phyloP scores from a whole-genome alignment of 208 protist genomes.

The Phytomonas francai region DNA sequence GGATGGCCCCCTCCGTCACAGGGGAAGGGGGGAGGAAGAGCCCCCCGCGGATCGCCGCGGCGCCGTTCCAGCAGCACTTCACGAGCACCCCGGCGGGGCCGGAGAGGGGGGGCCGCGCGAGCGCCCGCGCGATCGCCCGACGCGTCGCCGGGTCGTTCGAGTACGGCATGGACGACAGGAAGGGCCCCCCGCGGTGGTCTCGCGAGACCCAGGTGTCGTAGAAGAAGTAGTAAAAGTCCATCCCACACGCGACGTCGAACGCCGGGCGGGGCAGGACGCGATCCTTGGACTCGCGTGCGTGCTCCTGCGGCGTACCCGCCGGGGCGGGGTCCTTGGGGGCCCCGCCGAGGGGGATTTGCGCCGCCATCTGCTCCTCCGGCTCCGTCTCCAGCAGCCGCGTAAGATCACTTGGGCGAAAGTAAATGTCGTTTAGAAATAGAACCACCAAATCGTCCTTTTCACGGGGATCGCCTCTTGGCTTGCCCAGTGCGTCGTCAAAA shows the following conservation, averaged over 20 bases:
- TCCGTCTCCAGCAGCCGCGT: constrained; percentile 48
- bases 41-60: constrained; percentile 53
- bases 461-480: neutral
- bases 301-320: neutral
- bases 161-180: constrained; percentile 41
- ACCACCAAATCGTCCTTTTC: constrained; percentile 42
- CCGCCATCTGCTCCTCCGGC: constrained; percentile 20
- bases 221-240: constrained; percentile 75
- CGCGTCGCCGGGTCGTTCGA: constrained; percentile 32
- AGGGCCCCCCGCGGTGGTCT: constrained; percentile 27
- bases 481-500: neutral
- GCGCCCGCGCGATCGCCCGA: constrained; percentile 27
- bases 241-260: constrained; percentile 80
- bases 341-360: constrained; percentile 18
- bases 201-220: constrained; percentile 72
- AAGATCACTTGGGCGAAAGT: constrained; percentile 56
- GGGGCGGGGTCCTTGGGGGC: no score
- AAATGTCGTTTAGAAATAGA: constrained; percentile 79
- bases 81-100: constrained; percentile 11
- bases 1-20: constrained; percentile 4
- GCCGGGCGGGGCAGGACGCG: constrained; percentile 17
- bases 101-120: neutral
- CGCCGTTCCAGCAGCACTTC: constrained; percentile 81
- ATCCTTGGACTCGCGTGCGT: no score
- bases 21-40: constrained; percentile 29